Base-by-base conservation (phyloP, 2,329 filamentous ascomycete genomes). In the Penicillium aurantiogriseum region DNA sequence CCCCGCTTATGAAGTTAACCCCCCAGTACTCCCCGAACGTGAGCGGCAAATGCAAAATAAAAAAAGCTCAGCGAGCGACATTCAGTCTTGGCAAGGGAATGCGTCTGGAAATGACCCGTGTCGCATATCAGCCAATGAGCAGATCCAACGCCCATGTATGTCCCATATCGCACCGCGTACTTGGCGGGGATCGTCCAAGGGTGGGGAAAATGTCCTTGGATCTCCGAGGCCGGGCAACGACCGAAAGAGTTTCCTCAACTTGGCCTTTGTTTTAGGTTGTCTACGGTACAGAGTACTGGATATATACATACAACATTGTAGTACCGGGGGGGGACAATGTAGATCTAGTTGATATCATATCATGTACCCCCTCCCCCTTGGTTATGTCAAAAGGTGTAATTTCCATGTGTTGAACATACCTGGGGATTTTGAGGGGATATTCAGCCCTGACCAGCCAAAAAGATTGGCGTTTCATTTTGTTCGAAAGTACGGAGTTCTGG, bases 321-420 rank as follows among this genome's bases (percentile, higher is more conserved):
- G 31, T 55, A 52, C 31, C n/a, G n/a, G n/a, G 25, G 56, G 53
- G 51, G 46, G 29, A 25, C 13, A 43, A 42, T 51, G 48, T 25
- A 46, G 54, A 59, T 57, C 50, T 21, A 54, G 40, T 47, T 40
- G 54, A 63, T 58, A 42, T 13, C 21, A 60, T 51, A 56, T 58
- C 56, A 58, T 61, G 51, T 62, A 56, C 33, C 46, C 35, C 52
- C 52, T 51, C 54, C 51, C 56, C 59, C 44, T 60, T 56, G 36
- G 50, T 45, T 53, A 45, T 56, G 53, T 51, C 31, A 36, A 27
- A 31, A 42, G 38, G 48, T 35, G 39, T 51, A 27, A 53, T 50
- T 49, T 47, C 62, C 61, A 64, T 63, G 62, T 63, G 61, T 40
- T 60, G n/a, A 56, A 44, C 56, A 60, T 60, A 58, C 46, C 44